Conservation (phyloP, 2,329 filamentous ascomycete species). For the Aspergillus jensenii region DNA sequence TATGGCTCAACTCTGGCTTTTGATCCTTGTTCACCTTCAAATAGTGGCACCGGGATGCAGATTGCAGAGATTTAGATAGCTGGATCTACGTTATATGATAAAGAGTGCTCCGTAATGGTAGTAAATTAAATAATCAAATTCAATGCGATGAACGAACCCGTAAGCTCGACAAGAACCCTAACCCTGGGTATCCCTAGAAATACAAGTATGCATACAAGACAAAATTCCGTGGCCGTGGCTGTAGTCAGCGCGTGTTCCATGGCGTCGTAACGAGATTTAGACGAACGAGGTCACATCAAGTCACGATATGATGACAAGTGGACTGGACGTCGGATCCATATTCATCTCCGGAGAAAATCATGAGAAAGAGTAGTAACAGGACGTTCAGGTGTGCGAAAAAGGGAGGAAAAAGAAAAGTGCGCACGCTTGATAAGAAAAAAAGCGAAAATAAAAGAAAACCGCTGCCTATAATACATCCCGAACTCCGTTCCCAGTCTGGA, state of each 20-base stretch:
- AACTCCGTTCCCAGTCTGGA: conserved; percentile 22
- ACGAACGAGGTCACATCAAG: neutral
- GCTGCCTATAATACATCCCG: conserved; percentile 14
- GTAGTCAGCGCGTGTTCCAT: conserved; percentile 12
- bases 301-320: neutral
- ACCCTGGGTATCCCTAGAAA: conserved; percentile 9
- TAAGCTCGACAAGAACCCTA: conserved; percentile 1
- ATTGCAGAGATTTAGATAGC: neutral
- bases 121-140: neutral
- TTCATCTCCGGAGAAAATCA: neutral
- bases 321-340: neutral
- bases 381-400: neutral
- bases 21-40: too few relatives aligned
- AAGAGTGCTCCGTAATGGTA: neutral
- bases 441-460: neutral
- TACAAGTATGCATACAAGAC: conserved; percentile 15
- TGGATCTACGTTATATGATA: neutral
- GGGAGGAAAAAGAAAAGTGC: conserved; percentile 8
- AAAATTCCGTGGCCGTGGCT: conserved; percentile 5
- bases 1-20: too few relatives aligned
- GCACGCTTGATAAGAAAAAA: conserved; percentile 14
- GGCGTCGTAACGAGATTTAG: conserved; percentile 14
- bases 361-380: neutral
- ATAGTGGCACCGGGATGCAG: too few relatives aligned
- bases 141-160: neutral